Evolutionary conservation across 106 monocot genomes (phyloP).

Genomic region (Platanthera guangdongensis): DNA sequence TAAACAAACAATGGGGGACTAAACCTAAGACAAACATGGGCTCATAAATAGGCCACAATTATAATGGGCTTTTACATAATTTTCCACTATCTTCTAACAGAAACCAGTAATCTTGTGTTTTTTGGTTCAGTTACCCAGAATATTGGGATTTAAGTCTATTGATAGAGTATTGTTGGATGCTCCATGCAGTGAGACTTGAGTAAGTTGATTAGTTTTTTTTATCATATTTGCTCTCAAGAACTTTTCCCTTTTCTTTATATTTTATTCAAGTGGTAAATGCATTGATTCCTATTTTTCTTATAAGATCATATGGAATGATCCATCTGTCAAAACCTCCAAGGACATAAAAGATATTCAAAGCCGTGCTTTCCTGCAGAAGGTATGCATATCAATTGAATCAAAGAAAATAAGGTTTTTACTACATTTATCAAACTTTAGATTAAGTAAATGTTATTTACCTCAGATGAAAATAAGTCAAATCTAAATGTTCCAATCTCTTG

Average conservation of each 20-base stretch:
- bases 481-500: not conserved
- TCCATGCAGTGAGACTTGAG: conserved; percentile 96
- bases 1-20: too few species aligned
- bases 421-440: not conserved
- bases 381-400: conserved; percentile 13
- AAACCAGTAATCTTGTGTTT: not conserved
- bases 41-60: too few species aligned
- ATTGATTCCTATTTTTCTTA: conserved; percentile 12
- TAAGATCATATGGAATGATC: conserved; percentile 81
- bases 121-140: conserved; percentile 60
- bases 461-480: not conserved
- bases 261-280: conserved; percentile 5
- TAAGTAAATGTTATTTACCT: not conserved
- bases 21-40: too few species aligned
- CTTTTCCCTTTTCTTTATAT: not conserved
- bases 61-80: too few species aligned
- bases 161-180: conserved; percentile 99
- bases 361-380: conserved; percentile 94
- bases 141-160: conserved; percentile 73
- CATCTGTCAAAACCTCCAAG: conserved; percentile 78
- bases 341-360: conserved; percentile 63
- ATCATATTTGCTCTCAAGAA: not conserved
- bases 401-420: not conserved
- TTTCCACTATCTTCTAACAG: too few species aligned
- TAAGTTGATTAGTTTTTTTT: conserved; percentile 20